Percentiles rank a stretch among this genome's conserved stretches.
phyloP scores from a whole-genome alignment of 176 grass and related monocot genomes.

The Triticum turgidum region DNA sequence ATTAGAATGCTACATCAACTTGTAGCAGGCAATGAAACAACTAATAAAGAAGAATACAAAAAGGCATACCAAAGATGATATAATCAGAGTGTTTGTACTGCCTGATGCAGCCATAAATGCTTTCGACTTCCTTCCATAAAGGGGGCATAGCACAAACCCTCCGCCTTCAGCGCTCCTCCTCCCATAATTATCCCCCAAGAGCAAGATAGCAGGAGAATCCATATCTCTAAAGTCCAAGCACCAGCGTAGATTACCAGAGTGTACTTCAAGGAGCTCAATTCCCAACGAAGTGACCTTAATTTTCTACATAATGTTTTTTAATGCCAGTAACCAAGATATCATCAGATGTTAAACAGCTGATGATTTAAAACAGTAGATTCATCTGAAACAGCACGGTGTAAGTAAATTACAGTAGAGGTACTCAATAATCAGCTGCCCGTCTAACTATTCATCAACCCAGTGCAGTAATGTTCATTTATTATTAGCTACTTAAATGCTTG shows the following conservation, averaged over 20 bases:
- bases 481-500: neutral
- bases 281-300: conserved; percentile 87
- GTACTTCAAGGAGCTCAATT: conserved; percentile 75
- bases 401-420: conserved; percentile 17
- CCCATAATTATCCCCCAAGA: conserved; percentile 73
- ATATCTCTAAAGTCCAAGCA: conserved; percentile 99
- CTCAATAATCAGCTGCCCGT: neutral
- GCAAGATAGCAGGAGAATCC: conserved; percentile 75
- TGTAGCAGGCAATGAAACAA: neutral
- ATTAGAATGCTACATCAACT: conserved; percentile 22
- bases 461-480: neutral
- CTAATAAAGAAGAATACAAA: neutral
- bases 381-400: neutral
- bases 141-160: conserved; percentile 90
- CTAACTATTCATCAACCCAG: neutral
- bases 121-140: conserved; percentile 95
- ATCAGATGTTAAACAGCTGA: conserved; percentile 19
- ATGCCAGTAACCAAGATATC: conserved; percentile 22
- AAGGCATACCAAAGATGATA: conserved; percentile 74
- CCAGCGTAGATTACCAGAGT: conserved; percentile 75
- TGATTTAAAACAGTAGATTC: conserved; percentile 26
- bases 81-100: conserved; percentile 69
- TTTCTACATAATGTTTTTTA: conserved; percentile 59
- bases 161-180: conserved; percentile 77
- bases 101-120: conserved; percentile 89